These are phyloP conservation scores for Monilinia vaccinii-corymbosi DNA, from an alignment of 2,329 filamentous ascomycete species.

Conservation along the genomic window DNA sequence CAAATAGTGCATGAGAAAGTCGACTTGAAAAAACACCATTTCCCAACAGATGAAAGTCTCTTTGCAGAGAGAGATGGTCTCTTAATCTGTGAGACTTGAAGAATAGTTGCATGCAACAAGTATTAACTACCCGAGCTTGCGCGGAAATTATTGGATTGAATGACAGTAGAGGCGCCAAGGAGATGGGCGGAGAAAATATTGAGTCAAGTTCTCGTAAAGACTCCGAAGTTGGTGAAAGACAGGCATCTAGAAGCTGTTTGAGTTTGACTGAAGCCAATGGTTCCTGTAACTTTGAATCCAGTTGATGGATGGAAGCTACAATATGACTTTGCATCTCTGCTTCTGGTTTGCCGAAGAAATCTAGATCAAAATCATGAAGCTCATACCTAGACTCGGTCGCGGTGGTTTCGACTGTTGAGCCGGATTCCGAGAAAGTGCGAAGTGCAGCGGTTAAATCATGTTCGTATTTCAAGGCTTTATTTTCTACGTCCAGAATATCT, in stretches of 20 bases:
- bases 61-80: slow-evolving; percentile 65
- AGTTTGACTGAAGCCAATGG: slow-evolving; percentile 18
- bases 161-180: slow-evolving; percentile 58
- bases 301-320: slow-evolving; percentile 40
- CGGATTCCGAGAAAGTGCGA: neutral
- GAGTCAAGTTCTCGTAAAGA: slow-evolving; percentile 12
- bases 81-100: slow-evolving; percentile 66
- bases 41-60: slow-evolving; percentile 73
- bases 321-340: slow-evolving; percentile 40
- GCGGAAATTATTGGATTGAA: slow-evolving; percentile 64
- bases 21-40: slow-evolving; percentile 76
- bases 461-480: slow-evolving; percentile 47
- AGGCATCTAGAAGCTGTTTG: slow-evolving; percentile 17
- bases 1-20: slow-evolving; percentile 76
- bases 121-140: slow-evolving; percentile 70
- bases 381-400: neutral
- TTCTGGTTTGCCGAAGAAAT: slow-evolving; percentile 42
- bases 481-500: slow-evolving; percentile 55
- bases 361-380: slow-evolving; percentile 13
- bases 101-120: slow-evolving; percentile 65
- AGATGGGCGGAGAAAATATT: slow-evolving; percentile 27
- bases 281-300: slow-evolving; percentile 33
- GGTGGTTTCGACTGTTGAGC: neutral
- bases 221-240: slow-evolving; percentile 14
- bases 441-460: slow-evolving; percentile 33